Percentiles rank a stretch among this genome's conserved stretches.
Conservation (phyloP, 257 asterid genomes). For the Nicotiana benthamiana region DNA sequence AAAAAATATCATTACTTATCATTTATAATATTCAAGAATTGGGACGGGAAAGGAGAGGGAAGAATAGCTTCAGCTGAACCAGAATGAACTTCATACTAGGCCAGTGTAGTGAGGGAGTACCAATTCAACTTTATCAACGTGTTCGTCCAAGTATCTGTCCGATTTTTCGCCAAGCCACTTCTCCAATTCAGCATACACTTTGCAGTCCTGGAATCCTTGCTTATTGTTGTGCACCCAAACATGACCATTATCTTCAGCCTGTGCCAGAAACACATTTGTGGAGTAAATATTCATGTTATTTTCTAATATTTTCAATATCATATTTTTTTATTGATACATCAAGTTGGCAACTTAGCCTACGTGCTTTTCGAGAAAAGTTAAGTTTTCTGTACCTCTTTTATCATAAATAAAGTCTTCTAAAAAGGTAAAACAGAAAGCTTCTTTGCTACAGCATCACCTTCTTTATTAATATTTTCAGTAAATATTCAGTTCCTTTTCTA, state of each 20-base stretch:
- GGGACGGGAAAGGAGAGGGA: background rate
- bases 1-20: background rate
- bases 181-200: slow-evolving; percentile 73
- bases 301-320: too few species aligned
- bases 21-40: background rate
- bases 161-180: slow-evolving; percentile 56
- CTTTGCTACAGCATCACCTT: background rate
- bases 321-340: too few species aligned
- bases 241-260: slow-evolving; percentile 50
- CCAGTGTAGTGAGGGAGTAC: slow-evolving; percentile 26
- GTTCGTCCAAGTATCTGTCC: slow-evolving; percentile 52
- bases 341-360: too few species aligned
- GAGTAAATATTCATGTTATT: too few species aligned
- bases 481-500: background rate
- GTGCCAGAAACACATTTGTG: slow-evolving; percentile 13
- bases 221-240: slow-evolving; percentile 82
- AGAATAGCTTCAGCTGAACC: background rate
- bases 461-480: background rate
- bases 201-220: slow-evolving; percentile 85
- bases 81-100: background rate
- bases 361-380: too few species aligned
- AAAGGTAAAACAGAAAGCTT: background rate
- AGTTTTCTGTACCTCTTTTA: background rate
- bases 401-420: background rate
- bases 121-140: slow-evolving; percentile 57